Evolutionary conservation across 2,329 filamentous ascomycete species (phyloP), one percentile per base, ranked within the genome.

Genomic region (Colletotrichum costaricense): DNA sequence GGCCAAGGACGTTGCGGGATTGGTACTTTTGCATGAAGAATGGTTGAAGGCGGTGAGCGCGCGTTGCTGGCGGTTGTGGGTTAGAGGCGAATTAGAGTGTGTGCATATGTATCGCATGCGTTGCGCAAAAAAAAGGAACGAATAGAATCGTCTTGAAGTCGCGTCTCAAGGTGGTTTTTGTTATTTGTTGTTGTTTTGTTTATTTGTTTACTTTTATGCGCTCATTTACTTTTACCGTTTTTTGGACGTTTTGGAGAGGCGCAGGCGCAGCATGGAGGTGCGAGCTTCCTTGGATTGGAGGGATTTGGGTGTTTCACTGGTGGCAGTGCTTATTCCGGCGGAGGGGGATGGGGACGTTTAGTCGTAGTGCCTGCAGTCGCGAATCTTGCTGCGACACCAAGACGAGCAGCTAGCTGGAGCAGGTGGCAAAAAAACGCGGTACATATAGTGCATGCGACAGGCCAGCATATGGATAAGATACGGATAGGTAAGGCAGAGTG

Each of bases 31-130:
- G 55, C 24, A 60, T 64, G 6, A 19, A 49, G 9, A n/a, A 8
- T 19, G 42, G n/a, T 49, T n/a, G 28, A 55, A 70, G 62, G 66
- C 70, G 66, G 70, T 73, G 70, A 70, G 66, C 49, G 38, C 42
- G 67, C 14, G 4, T 12, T 22, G 24, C 57, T 52, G 59, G 26
- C 28, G 14, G 67, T 58, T 14, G 42, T 30, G 42, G 35, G 24
- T 38, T 46, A 9, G 11, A 63, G 26, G n/a, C 11, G 28, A 35
- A 22, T 33, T 16, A 30, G 42, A 42, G 42, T 63, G 60, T 46
- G 60, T 28, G 28, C 30, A 64, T 33, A 64, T 33, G 16, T n/a
- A 3, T 9, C 3, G 7, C 46, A 19, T 35, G 7, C 46, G 22
- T 12, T 38, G 62, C 46, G 46, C 28, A 19, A 19, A 42, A 19